Evolutionary conservation across 2,329 filamentous ascomycete species (phyloP).

Genomic region (Fusarium secorum): DNA sequence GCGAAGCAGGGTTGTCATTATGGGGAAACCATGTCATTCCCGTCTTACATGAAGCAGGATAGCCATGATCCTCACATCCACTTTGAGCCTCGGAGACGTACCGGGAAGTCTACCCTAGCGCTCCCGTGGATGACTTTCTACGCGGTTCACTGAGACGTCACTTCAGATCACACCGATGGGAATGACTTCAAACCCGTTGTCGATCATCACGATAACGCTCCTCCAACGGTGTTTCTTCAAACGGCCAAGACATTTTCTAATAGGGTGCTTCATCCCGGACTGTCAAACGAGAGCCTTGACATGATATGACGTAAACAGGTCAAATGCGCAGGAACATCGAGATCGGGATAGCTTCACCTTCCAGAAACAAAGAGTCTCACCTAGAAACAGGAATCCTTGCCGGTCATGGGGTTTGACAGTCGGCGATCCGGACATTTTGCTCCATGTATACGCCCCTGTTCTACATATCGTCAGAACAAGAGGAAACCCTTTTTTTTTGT

Average conservation of each 20-base stretch:
- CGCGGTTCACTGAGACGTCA: constrained; percentile 13
- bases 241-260: neutral
- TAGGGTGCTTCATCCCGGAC: constrained; percentile 9
- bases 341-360: constrained; percentile 20
- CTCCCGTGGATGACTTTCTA: constrained; percentile 13
- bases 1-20: neutral
- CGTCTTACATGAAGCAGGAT: neutral
- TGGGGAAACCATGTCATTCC: neutral
- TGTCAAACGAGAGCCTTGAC: constrained; percentile 12
- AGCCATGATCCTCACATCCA: neutral
- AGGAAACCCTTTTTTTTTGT: no score
- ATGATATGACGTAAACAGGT: constrained; percentile 27
- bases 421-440: constrained; percentile 23
- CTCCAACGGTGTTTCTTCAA: neutral
- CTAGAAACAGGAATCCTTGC: constrained; percentile 1
- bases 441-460: constrained; percentile 4
- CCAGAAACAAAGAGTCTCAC: constrained; percentile 1
- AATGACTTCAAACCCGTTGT: constrained; percentile 19
- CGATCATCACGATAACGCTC: neutral
- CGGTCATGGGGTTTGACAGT: neutral
- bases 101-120: constrained; percentile 26
- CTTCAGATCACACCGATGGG: constrained; percentile 3
- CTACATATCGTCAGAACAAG: neutral
- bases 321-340: constrained; percentile 12
- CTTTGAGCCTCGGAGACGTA: constrained; percentile 12